phyloP scores from a whole-genome alignment of 1,284 basidiomycete genomes.

The Ustilago trichophora region DNA sequence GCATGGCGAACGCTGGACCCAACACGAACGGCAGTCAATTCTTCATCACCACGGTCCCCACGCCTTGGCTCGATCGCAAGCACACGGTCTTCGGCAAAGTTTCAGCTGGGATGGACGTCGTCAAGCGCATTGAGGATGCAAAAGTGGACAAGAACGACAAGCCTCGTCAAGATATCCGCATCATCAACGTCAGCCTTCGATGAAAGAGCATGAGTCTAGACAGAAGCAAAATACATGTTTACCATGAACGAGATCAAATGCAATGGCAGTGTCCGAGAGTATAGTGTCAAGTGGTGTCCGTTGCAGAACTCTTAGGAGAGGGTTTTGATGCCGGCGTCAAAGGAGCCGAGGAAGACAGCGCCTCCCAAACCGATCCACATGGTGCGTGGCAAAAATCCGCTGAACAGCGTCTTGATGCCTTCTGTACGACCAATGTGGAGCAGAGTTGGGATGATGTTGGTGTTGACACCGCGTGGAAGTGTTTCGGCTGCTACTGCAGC shows the following conservation, averaged over 20 bases:
- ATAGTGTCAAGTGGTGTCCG: too few species aligned
- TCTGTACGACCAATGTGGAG: slow-evolving; percentile 76
- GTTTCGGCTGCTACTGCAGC: slow-evolving; percentile 1
- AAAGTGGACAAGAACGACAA: slow-evolving; percentile 67
- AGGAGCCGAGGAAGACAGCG: slow-evolving; percentile 93
- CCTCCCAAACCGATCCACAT: slow-evolving; percentile 96
- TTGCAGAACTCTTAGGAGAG: too few species aligned
- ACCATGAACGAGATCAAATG: too few species aligned
- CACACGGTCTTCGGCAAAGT: slow-evolving; percentile 73
- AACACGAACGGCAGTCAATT: slow-evolving; percentile 95
- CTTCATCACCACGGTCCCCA: slow-evolving; percentile 96
- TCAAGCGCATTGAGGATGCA: slow-evolving; percentile 84
- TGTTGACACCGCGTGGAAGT: slow-evolving; percentile 48
- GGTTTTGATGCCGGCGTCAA: slow-evolving; percentile 71
- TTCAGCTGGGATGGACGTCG: slow-evolving; percentile 70
- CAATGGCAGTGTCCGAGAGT: too few species aligned
- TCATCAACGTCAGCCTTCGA: slow-evolving; percentile 42
- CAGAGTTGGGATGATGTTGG: slow-evolving; percentile 64
- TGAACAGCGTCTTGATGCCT: slow-evolving; percentile 80
- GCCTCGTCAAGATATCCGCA: slow-evolving; percentile 54
- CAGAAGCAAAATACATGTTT: too few species aligned
- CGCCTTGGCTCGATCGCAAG: slow-evolving; percentile 82
- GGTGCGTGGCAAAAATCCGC: slow-evolving; percentile 88
- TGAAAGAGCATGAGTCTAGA: too few species aligned
- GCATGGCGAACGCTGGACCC: slow-evolving; percentile 98